phyloP scores from a whole-genome alignment of 1,284 basidiomycete genomes.

The Cystobasidium pallidum region DNA sequence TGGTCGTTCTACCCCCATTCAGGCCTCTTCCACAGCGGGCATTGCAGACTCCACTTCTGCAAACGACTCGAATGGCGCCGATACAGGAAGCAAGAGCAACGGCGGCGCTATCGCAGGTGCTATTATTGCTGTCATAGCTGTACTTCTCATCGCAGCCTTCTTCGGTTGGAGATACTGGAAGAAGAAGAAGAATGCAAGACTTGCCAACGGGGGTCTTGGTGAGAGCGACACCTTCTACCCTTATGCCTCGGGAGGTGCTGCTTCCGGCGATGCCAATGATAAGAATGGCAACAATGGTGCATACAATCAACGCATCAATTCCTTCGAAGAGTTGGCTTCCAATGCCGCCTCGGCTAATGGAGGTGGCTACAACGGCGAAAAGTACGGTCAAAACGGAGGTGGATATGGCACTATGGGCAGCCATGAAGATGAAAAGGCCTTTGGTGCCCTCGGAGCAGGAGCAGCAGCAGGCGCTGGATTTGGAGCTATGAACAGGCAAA shows the following conservation, averaged over 20 bases:
- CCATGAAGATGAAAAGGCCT: constrained; percentile 17
- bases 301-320: constrained; percentile 40
- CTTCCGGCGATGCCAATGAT: not conserved
- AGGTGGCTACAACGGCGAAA: constrained; percentile 18
- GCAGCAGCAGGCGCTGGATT: constrained; percentile 15
- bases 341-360: constrained; percentile 5
- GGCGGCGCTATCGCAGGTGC: constrained; percentile 29
- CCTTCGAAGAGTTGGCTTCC: constrained; percentile 30
- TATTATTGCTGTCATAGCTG: constrained; percentile 40
- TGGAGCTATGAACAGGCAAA: constrained; percentile 12
- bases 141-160: constrained; percentile 33
- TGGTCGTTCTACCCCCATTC: constrained; percentile 3
- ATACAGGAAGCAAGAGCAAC: constrained; percentile 9
- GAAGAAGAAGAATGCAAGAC: constrained; percentile 16
- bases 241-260: constrained; percentile 11
- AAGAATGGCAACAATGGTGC: constrained; percentile 1
- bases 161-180: constrained; percentile 22
- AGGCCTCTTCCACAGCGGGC: constrained; percentile 19
- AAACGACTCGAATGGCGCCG: constrained; percentile 2
- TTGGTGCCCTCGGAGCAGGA: not conserved
- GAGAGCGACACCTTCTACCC: constrained; percentile 29
- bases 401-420: constrained; percentile 21
- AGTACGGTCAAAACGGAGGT: constrained; percentile 18
- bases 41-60: constrained; percentile 8
- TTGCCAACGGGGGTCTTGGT: not conserved